A percentile compares a stretch with the other conserved stretches of the same genome.
Evolutionary conservation across 352 stramenopile genomes (phyloP).

Genomic region (Globisporangium heterothallicum): DNA sequence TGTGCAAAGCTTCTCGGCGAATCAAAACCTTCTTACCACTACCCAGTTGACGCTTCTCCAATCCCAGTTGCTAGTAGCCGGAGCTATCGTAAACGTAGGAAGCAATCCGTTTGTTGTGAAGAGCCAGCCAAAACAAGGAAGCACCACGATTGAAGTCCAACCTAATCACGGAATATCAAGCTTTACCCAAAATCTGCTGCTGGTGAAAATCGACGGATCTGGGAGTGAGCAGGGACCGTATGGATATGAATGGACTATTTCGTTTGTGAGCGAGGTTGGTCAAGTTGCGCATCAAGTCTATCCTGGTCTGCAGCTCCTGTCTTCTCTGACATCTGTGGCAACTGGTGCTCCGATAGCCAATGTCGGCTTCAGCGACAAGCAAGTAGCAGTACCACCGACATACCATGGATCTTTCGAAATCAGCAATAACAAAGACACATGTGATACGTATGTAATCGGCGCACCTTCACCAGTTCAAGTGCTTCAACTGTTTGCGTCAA

Average conservation of each 20-base stretch:
- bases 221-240: constrained; percentile 33
- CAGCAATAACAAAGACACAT: constrained; percentile 40
- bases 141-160: constrained; percentile 38
- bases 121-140: constrained; percentile 29
- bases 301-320: constrained; percentile 45
- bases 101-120: constrained; percentile 31
- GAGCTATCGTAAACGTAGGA: constrained; percentile 31
- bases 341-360: constrained; percentile 16
- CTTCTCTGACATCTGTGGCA: constrained; percentile 44
- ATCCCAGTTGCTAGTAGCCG: constrained; percentile 27
- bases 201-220: constrained; percentile 38
- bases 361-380: constrained; percentile 19
- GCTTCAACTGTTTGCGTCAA: constrained; percentile 60
- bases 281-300: constrained; percentile 26
- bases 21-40: constrained; percentile 37
- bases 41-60: constrained; percentile 31
- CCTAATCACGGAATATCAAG: constrained; percentile 19
- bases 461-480: constrained; percentile 57
- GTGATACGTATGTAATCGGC: constrained; percentile 64
- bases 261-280: constrained; percentile 45
- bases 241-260: constrained; percentile 70
- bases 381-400: constrained; percentile 20
- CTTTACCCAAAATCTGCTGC: constrained; percentile 22
- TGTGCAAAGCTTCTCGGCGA: constrained; percentile 29
- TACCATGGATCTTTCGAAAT: constrained; percentile 54